Conservation (phyloP, 441 rosid species). For the Erodium texanum region DNA sequence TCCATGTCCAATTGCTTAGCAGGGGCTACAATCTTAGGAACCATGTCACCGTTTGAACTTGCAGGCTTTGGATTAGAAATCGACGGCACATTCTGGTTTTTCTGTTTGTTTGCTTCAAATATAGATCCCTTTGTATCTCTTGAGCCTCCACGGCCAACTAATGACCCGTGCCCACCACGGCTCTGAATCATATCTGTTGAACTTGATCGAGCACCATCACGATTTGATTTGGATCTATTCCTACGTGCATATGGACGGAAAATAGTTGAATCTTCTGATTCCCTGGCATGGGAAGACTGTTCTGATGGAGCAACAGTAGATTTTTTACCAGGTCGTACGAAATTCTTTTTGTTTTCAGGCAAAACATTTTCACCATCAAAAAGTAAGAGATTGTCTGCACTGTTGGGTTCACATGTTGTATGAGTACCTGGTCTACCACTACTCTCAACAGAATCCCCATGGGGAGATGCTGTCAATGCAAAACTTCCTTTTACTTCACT, state of each 20-base stretch:
- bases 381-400: conserved; percentile 74
- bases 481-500: conserved; percentile 97
- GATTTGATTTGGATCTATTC: conserved; percentile 75
- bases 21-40: conserved; percentile 33
- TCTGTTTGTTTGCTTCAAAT: conserved; percentile 48
- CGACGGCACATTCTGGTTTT: conserved; percentile 42
- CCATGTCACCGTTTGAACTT: conserved; percentile 54
- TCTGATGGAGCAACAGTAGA: conserved; percentile 46
- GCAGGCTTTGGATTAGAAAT: conserved; percentile 34
- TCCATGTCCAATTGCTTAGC: conserved; percentile 39
- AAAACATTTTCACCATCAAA: conserved; percentile 74
- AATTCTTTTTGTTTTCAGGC: conserved; percentile 46
- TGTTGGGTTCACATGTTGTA: conserved; percentile 69
- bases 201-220: conserved; percentile 79
- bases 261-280: conserved; percentile 93
- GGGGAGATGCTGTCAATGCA: conserved; percentile 84
- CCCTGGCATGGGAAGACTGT: conserved; percentile 66
- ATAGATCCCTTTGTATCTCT: conserved; percentile 48
- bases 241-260: conserved; percentile 97
- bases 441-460: conserved; percentile 93
- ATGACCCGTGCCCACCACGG: conserved; percentile 61
- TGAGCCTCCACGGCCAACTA: conserved; percentile 40
- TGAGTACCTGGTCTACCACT: conserved; percentile 79
- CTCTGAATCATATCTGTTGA: conserved; percentile 58
- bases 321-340: conserved; percentile 42